Evolutionary conservation across 495 filamentous ascomycete species (phyloP).

Genomic region (Penicillium egyptiacum): DNA sequence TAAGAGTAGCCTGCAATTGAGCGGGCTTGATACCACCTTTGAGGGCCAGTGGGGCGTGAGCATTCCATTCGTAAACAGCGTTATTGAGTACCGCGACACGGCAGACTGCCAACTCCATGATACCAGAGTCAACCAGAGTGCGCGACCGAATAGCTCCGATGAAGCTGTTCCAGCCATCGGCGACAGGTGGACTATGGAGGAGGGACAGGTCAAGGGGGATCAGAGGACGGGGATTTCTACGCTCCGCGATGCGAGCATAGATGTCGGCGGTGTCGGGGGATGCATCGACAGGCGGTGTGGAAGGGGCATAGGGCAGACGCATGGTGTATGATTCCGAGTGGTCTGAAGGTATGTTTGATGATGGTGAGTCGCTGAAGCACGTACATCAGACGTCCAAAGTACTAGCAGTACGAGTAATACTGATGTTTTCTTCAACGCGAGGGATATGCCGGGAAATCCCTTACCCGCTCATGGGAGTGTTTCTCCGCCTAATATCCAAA

Average conservation of each 20-base stretch:
- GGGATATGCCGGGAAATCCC: background rate
- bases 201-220: conserved; percentile 68
- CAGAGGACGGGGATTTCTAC: conserved; percentile 61
- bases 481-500: too few relatives aligned
- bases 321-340: conserved; percentile 41
- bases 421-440: too few relatives aligned
- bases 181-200: conserved; percentile 66
- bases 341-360: background rate
- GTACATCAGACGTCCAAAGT: conserved; percentile 15
- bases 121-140: conserved; percentile 63
- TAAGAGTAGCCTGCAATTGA: conserved; percentile 47
- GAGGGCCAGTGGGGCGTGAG: conserved; percentile 67
- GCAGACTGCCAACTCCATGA: conserved; percentile 37
- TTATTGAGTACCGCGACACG: conserved; percentile 71
- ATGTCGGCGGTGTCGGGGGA: conserved; percentile 48
- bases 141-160: conserved; percentile 66
- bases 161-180: conserved; percentile 77
- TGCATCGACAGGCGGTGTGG: conserved; percentile 44
- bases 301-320: conserved; percentile 65
- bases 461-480: conserved; percentile 8
- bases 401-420: too few relatives aligned
- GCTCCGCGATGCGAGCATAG: conserved; percentile 57
- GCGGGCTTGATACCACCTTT: conserved; percentile 39
- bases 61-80: conserved; percentile 78
- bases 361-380: background rate